Base-by-base conservation (phyloP, 495 filamentous ascomycete genomes). In the Haplographium delicatum region DNA sequence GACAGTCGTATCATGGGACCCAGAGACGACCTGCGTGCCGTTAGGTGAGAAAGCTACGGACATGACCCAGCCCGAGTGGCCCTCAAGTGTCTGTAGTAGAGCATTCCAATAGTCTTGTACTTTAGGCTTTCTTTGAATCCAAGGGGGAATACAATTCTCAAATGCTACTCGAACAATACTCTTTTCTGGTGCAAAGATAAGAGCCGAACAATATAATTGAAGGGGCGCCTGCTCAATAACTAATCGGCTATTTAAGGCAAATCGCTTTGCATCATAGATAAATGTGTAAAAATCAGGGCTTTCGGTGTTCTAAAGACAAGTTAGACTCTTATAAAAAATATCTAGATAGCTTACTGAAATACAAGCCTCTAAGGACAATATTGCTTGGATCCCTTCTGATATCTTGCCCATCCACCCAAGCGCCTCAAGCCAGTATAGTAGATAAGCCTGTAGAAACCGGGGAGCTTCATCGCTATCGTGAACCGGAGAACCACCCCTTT, bases 241-340 rank as follows among this genome's bases (percentile, higher is more conserved):
- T 16, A 34, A 45, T 47, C 41, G 25, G 49, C 60, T 56, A 22
- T 51, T 51, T 13, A 65, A 53, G 16, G 64, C 49, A 50, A 72
- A 72, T 18, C 65, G 63, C 39, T 47, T 58, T 30, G 62, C 61
- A 59, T 73, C 67, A 30, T 62, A 38, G 7, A 69, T n/a, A n/a
- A n/a, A n/a, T n/a, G 38, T 26, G 10, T 31, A 18, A 13, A 53
- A 25, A 31, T 38, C 20, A 37, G 37, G 25, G 35, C 15, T 16
- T 41, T 47, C 27, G 6, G 15, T 33, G 3, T 5, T 34, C 43
- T 24, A 30, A 34, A 38, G n/a, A 41, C 15, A 37, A 34, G 16
- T 19, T 4, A 7, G 42, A 27, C 19, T 16, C 44, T 31, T 28
- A 49, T 34, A 13, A 31, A n/a, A 16, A 54, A 24, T 38, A 41